These are phyloP conservation scores for Aspergillus neoniger DNA, from an alignment of 2,329 filamentous ascomycete species.

Conservation along the genomic window DNA sequence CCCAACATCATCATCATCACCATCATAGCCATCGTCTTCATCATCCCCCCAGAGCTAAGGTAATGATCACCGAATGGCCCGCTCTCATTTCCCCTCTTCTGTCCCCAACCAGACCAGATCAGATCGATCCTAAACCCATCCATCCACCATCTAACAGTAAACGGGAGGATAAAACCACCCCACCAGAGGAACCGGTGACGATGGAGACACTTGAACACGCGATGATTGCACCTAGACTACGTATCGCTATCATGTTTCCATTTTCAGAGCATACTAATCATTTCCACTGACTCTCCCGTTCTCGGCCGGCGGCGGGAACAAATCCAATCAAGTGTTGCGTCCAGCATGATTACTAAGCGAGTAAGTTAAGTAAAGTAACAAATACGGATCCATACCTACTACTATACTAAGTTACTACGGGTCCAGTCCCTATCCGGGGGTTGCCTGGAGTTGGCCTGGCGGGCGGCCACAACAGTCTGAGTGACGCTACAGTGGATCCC, in stretches of 20 bases:
- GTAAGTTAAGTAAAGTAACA: too few relatives aligned
- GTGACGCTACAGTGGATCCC: constrained; percentile 25
- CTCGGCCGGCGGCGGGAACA: constrained; percentile 27
- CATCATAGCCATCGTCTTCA: too few relatives aligned
- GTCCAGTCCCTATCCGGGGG: constrained; percentile 29
- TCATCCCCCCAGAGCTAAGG: too few relatives aligned
- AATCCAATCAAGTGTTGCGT: constrained; percentile 22
- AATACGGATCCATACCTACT: too few relatives aligned
- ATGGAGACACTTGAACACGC: background rate
- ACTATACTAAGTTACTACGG: too few relatives aligned
- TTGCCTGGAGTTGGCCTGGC: constrained; percentile 13
- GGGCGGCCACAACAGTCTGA: background rate
- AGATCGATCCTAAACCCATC: constrained; percentile 5
- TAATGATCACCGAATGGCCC: background rate
- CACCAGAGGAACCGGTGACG: constrained; percentile 4
- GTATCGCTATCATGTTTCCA: constrained; percentile 11
- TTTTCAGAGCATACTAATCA: constrained; percentile 2
- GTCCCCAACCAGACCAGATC: background rate
- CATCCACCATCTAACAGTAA: background rate
- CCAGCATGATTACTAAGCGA: background rate
- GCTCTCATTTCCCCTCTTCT: background rate
- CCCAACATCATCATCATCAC: too few relatives aligned
- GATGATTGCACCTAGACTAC: background rate
- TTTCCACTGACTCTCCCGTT: background rate
- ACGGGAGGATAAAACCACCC: background rate